Conservation (phyloP, 2,329 filamentous ascomycete species). For the Aspergillus clavatus region DNA sequence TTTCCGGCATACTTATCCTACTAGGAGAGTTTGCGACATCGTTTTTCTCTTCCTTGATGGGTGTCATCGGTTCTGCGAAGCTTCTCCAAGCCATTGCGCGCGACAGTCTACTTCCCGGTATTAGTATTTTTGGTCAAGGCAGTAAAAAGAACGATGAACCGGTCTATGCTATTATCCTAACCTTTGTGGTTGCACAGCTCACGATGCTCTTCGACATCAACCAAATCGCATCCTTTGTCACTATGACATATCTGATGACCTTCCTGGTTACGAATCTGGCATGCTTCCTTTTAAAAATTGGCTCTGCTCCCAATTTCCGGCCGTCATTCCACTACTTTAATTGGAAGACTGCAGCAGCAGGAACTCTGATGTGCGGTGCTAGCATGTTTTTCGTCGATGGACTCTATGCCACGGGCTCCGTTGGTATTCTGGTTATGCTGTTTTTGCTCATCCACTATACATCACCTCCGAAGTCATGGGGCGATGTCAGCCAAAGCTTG, state of each 20-base stretch:
- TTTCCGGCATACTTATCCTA: constrained; percentile 69
- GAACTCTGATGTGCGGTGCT: constrained; percentile 68
- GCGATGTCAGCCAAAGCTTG: constrained; percentile 81
- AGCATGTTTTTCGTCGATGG: constrained; percentile 91
- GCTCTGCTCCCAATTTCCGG: constrained; percentile 82
- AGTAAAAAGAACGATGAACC: constrained; percentile 70
- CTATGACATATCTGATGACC: constrained; percentile 89
- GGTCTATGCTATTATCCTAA: constrained; percentile 68
- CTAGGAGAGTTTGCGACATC: constrained; percentile 78
- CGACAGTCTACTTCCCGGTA: constrained; percentile 72
- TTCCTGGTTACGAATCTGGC: constrained; percentile 85
- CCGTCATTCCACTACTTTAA: constrained; percentile 87
- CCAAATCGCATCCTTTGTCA: constrained; percentile 82
- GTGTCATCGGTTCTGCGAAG: constrained; percentile 78
- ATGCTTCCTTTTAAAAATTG: constrained; percentile 80
- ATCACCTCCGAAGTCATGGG: constrained; percentile 81
- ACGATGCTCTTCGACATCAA: constrained; percentile 81
- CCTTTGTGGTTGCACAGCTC: constrained; percentile 69
- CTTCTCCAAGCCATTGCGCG: constrained; percentile 76
- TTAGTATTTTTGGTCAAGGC: constrained; percentile 69
- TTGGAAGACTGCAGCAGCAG: constrained; percentile 72
- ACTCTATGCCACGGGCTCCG: constrained; percentile 70
- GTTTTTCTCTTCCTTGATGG: constrained; percentile 83
- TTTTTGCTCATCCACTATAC: constrained; percentile 83
- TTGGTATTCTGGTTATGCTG: constrained; percentile 67